Evolutionary conservation across 169 alveolate species (phyloP).

Genomic region (Besnoitia besnoiti): DNA sequence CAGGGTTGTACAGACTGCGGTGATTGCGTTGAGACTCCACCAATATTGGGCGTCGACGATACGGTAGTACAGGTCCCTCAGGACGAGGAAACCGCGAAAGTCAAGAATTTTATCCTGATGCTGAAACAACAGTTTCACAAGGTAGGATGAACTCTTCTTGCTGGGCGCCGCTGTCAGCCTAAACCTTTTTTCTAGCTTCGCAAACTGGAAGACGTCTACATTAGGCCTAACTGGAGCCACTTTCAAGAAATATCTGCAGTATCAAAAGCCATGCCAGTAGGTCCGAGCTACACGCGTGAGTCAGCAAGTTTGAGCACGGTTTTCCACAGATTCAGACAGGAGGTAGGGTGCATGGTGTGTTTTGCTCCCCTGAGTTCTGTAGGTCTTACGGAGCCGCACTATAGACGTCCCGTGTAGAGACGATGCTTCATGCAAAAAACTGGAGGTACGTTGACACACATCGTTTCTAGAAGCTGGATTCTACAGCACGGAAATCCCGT

Average conservation of each 20-base stretch:
- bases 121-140: conserved; percentile 64
- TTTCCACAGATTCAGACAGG: neutral
- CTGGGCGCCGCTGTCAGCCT: neutral
- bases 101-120: conserved; percentile 3
- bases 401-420: conserved; percentile 66
- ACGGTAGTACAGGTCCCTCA: neutral
- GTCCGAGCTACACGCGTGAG: neutral
- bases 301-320: neutral
- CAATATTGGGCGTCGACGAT: no score
- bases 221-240: conserved; percentile 40
- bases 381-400: neutral
- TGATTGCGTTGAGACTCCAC: neutral
- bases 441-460: conserved; percentile 47
- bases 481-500: neutral
- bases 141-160: neutral
- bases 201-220: neutral
- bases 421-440: conserved; percentile 57
- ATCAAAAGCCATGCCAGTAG: conserved; percentile 30
- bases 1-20: conserved; percentile 1
- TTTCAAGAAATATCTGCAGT: conserved; percentile 41
- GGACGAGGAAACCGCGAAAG: neutral
- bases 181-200: neutral
- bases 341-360: conserved; percentile 27
- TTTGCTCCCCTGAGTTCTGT: no score
- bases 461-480: neutral